Percentiles rank a stretch among this genome's conserved stretches.
phyloP scores from a whole-genome alignment of 1,139 yeast species.

The Suhomyces taliae region DNA sequence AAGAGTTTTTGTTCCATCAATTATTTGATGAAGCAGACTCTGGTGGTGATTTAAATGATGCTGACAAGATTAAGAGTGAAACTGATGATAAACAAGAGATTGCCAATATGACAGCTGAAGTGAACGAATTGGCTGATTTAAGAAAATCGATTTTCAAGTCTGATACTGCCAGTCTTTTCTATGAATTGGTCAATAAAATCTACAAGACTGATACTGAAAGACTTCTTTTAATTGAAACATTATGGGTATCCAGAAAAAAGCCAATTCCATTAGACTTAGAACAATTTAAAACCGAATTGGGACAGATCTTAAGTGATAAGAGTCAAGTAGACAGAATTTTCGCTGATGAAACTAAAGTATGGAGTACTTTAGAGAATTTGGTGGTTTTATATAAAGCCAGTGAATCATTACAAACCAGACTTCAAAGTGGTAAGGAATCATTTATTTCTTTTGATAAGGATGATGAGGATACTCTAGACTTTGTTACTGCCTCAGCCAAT shows the following conservation, averaged over 20 bases:
- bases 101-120: constrained; percentile 66
- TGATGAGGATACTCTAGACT: constrained; percentile 84
- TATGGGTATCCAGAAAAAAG: constrained; percentile 71
- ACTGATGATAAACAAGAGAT: constrained; percentile 68
- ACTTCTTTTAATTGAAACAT: constrained; percentile 64
- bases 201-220: constrained; percentile 75
- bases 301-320: constrained; percentile 9
- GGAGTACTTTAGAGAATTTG: constrained; percentile 67
- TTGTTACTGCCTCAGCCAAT: constrained; percentile 87
- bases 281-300: constrained; percentile 10
- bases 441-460: constrained; percentile 87
- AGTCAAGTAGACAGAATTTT: constrained; percentile 19
- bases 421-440: constrained; percentile 36
- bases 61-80: constrained; percentile 43
- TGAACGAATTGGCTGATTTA: constrained; percentile 71
- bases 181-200: constrained; percentile 51
- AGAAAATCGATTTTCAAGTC: constrained; percentile 42
- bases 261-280: constrained; percentile 61
- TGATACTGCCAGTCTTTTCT: constrained; percentile 23
- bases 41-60: constrained; percentile 23
- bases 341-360: constrained; percentile 57
- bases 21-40: constrained; percentile 62
- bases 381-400: constrained; percentile 57
- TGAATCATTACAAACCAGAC: constrained; percentile 50
- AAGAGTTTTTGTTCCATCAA: constrained; percentile 81